phyloP scores from a whole-genome alignment of 2,329 filamentous ascomycete species.

The Eurotiales sp. region DNA sequence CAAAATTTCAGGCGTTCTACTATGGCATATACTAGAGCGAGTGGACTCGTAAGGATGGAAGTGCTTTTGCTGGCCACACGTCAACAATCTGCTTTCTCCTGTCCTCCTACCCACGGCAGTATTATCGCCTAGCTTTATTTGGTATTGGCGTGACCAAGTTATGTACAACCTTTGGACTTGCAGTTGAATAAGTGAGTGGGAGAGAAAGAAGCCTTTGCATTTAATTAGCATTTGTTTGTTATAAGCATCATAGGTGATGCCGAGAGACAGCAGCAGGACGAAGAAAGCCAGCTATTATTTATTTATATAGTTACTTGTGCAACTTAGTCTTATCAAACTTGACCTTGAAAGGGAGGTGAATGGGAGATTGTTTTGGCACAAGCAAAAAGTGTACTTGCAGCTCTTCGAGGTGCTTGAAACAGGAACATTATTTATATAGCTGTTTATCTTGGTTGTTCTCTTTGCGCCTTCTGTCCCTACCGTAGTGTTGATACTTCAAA shows the following conservation, averaged over 20 bases:
- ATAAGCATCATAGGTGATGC: slow-evolving; percentile 5
- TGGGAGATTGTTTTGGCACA: neutral
- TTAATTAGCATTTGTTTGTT: slow-evolving; percentile 12
- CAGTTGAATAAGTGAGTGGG: slow-evolving; percentile 7
- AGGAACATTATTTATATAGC: slow-evolving; percentile 11
- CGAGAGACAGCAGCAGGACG: slow-evolving; percentile 3
- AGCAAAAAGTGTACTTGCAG: neutral
- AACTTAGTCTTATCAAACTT: neutral
- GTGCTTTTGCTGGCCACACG: neutral
- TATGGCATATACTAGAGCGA: neutral
- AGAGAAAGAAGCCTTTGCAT: slow-evolving; percentile 7
- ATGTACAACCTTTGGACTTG: slow-evolving; percentile 12
- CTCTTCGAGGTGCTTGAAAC: neutral
- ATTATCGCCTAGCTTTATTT: neutral
- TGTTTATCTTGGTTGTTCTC: slow-evolving; percentile 4
- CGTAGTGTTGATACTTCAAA: too few relatives aligned
- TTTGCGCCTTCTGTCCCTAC: too few relatives aligned
- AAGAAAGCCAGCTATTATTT: too few relatives aligned
- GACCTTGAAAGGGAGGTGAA: neutral
- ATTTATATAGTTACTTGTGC: slow-evolving; percentile 3
- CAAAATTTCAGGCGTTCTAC: neutral
- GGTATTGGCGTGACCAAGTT: neutral
- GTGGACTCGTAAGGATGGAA: neutral
- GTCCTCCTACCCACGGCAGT: neutral
- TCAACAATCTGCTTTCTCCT: neutral